A percentile compares a stretch with the other conserved stretches of the same genome.
Conservation (phyloP, 805 yeast species). For the Pichia californica region DNA sequence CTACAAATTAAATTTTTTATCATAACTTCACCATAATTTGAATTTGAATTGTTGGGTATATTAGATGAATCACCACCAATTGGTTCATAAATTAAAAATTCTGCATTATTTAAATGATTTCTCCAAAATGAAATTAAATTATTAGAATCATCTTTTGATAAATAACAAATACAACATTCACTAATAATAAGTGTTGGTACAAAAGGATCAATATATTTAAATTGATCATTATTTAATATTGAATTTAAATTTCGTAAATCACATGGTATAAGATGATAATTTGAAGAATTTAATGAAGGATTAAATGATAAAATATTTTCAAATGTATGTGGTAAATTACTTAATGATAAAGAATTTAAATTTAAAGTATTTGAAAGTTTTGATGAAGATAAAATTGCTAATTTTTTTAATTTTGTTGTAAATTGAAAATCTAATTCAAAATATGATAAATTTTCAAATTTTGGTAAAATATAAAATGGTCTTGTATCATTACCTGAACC, state of each 20-base stretch:
- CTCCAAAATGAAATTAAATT: slow-evolving; percentile 40
- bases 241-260: slow-evolving; percentile 42
- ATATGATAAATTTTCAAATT: slow-evolving; percentile 32
- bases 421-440: slow-evolving; percentile 62
- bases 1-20: slow-evolving; percentile 48
- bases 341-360: neutral
- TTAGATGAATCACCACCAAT: slow-evolving; percentile 37
- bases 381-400: slow-evolving; percentile 34
- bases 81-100: slow-evolving; percentile 61
- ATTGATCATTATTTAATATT: neutral
- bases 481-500: slow-evolving; percentile 83
- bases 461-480: slow-evolving; percentile 42
- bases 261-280: slow-evolving; percentile 46
- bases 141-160: slow-evolving; percentile 44
- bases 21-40: slow-evolving; percentile 66
- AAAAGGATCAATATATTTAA: slow-evolving; percentile 17
- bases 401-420: slow-evolving; percentile 44
- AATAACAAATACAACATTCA: slow-evolving; percentile 73
- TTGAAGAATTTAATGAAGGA: slow-evolving; percentile 6
- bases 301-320: slow-evolving; percentile 7
- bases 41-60: slow-evolving; percentile 25
- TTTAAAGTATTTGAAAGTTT: slow-evolving; percentile 4
- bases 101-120: slow-evolving; percentile 18
- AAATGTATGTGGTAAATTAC: slow-evolving; percentile 13
- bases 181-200: slow-evolving; percentile 58